Conservation (phyloP, 2,329 filamentous ascomycete genomes). For the Trichoderma polysporum region DNA sequence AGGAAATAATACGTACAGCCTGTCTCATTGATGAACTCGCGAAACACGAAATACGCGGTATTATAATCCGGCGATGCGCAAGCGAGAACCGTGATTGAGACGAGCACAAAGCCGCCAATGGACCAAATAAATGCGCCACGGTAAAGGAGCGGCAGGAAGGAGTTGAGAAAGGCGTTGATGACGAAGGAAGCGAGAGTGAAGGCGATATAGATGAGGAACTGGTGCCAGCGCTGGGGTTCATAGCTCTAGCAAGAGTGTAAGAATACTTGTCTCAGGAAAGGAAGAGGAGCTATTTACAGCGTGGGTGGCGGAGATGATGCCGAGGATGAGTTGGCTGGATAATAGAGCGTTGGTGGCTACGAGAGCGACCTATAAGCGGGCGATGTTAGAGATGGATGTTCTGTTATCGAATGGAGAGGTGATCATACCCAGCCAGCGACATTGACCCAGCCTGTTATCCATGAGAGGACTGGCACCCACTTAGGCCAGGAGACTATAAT, state of each 20-base stretch:
- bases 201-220: constrained; percentile 56
- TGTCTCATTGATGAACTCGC: constrained; percentile 34
- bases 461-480: constrained; percentile 32
- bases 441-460: constrained; percentile 58
- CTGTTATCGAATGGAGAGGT: no score
- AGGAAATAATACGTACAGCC: constrained; percentile 27
- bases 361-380: constrained; percentile 48
- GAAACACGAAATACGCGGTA: constrained; percentile 33
- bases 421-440: constrained; percentile 58
- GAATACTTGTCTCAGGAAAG: background rate
- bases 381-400: background rate
- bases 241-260: constrained; percentile 40
- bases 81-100: constrained; percentile 66
- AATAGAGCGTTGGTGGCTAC: constrained; percentile 67
- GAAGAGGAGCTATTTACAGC: constrained; percentile 29
- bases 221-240: constrained; percentile 61
- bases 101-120: constrained; percentile 64
- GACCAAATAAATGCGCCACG: constrained; percentile 70
- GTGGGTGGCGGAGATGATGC: constrained; percentile 62
- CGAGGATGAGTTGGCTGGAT: constrained; percentile 64
- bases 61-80: constrained; percentile 62
- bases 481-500: constrained; percentile 27
- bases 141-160: constrained; percentile 48
- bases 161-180: constrained; percentile 35
- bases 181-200: constrained; percentile 32